Base-by-base conservation (phyloP, 2,329 filamentous ascomycete genomes). In the Colletotrichum camelliae region DNA sequence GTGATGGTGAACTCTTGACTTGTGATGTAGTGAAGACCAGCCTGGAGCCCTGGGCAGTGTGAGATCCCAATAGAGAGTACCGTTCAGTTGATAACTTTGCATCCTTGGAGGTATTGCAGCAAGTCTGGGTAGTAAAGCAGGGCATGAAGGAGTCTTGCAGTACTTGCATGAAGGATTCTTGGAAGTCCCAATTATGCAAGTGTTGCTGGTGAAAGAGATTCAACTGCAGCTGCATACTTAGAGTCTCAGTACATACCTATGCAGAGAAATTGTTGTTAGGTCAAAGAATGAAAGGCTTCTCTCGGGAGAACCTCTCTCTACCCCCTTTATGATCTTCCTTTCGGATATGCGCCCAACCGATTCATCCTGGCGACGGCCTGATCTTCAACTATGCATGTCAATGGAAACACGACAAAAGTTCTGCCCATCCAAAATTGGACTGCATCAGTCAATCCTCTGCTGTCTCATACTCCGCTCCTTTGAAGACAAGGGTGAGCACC, bases 31-130 rank as follows among this genome's bases (percentile, higher is more conserved):
- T 4, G 2, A 43, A 43, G 39, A n/a, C 8, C 39, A 43, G 18
- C 18, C n/a, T 7, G 10, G 7, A 52, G 6, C 10, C 43, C 43
- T 21, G 4, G n/a, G 2, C 0, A 21, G n/a, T 16, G 3, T 2
- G 43, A 2, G 18, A n/a, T 1, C 0, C 0, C 4, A 18, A 12
- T 18, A 1, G 18, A 4, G 18, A 21, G 21, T 7, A 1, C 1
- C 43, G 13, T 52, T 12, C n/a, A 10, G 2, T 21, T 4, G n/a
- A 7, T 0, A 21, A 12, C 18, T 52, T 52, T 21, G 39, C 39
- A n/a, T 4, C 39, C 1, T 52, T 52, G 21, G n/a, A 52, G n/a
- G 6, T 15, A 52, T 52, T 52, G 12, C 16, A 52, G n/a, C 10
- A 52, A 2, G n/a, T 24, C n/a, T 52, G n/a, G 43, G n/a, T 52